Percentiles rank a stretch among this genome's conserved stretches.
phyloP scores from a whole-genome alignment of 2,329 filamentous ascomycete species.

The Sporothrix pallida region DNA sequence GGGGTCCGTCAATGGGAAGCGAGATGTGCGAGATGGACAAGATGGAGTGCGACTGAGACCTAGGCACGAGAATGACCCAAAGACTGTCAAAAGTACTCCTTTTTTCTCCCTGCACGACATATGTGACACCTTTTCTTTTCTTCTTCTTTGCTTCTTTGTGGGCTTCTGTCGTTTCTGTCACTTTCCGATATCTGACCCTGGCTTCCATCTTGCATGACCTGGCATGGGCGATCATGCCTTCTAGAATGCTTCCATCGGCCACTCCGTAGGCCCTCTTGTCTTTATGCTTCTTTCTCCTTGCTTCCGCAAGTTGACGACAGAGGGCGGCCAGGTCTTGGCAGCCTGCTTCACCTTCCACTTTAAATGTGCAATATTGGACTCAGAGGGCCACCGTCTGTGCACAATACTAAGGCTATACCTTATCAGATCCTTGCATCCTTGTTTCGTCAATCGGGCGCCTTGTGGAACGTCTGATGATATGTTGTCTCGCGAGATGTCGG shows the following conservation, averaged over 20 bases:
- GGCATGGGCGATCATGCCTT: neutral
- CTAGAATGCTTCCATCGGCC: slow-evolving; percentile 19
- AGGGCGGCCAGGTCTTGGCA: neutral
- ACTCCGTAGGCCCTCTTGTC: neutral
- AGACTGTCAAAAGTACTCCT: neutral
- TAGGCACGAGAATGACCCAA: neutral
- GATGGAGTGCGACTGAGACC: neutral
- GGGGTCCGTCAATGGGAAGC: neutral
- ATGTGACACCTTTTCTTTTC: neutral
- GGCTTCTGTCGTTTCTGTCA: neutral
- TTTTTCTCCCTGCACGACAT: neutral
- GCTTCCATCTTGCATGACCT: neutral
- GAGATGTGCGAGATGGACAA: neutral
- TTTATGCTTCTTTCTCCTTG: neutral
- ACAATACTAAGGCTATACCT: slow-evolving; percentile 19
- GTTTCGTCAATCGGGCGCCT: neutral
- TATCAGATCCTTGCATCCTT: neutral
- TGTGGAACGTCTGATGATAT: neutral
- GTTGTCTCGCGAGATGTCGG: neutral
- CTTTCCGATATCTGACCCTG: neutral
- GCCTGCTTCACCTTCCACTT: neutral
- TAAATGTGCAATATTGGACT: neutral
- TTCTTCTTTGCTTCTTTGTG: too few species aligned
- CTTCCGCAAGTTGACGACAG: neutral
- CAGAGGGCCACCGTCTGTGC: neutral